Base-by-base conservation (phyloP, 805 yeast genomes). In the Sugiyamaella americana region DNA sequence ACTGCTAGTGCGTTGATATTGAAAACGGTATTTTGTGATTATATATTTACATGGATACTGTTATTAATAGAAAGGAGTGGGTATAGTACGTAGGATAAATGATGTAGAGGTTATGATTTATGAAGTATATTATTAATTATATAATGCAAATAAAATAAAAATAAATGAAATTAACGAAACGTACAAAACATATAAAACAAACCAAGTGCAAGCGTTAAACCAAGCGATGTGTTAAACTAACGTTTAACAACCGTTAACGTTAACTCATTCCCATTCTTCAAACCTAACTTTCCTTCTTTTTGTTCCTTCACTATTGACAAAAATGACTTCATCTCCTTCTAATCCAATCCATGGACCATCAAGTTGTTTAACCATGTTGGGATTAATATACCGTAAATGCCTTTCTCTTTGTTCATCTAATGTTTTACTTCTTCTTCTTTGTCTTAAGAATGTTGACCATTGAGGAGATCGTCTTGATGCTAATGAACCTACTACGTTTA, bases 271-370 rank as follows among this genome's bases (percentile, higher is more conserved):
- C 75, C 76, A 73, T 48, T 70, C 76, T 49, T 66, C 63, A 43
- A 70, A 58, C 11, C 65, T 56, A 17, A 71, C 60, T 29, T 56
- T 57, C 42, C 67, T 63, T 37, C 69, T 57, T 8, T 61, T 58
- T 1, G 74, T 69, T 10, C 70, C 70, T 21, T 66, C 69, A 2
- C 64, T 59, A 47, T 75, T 71, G 5, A 76, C 79, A 55, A 75
- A 67, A 17, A 78, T 68, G 34, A 74, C 68, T 50, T 74, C 73
- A 23, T 71, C 72, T 1, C 79, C 79, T 51, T 82, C 87, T 13
- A 81, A 69, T 1, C 66, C 84, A 29, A 89, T 70, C 77, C 94
- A 78, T 0, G 98, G 96, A 0, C 95, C 95, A 53, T 87, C 96
- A 39, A 91, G 66, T 3, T 78, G 75, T 42, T 74, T 76, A 0